A percentile compares a stretch with the other conserved stretches of the same genome.
Evolutionary conservation across 1,139 yeast species (phyloP).

Genomic region (Candida dubliniensis): DNA sequence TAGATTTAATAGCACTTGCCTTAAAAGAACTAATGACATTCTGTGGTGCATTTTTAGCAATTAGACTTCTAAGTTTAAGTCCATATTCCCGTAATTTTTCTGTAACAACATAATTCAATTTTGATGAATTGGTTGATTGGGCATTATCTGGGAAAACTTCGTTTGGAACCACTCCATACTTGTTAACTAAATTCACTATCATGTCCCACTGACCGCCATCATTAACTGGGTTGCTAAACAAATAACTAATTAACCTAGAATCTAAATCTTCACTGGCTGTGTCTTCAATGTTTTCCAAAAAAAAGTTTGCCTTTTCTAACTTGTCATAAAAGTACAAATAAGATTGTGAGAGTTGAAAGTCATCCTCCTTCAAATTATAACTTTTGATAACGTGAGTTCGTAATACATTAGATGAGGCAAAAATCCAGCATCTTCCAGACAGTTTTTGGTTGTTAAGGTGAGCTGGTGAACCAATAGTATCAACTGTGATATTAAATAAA

Average conservation of each 20-base stretch:
- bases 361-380: constrained; percentile 58
- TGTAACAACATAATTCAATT: constrained; percentile 60
- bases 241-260: constrained; percentile 63
- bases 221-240: constrained; percentile 61
- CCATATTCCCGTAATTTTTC: constrained; percentile 77
- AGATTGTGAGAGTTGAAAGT: constrained; percentile 68
- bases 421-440: constrained; percentile 86
- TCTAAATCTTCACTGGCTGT: constrained; percentile 65
- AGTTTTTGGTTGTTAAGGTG: constrained; percentile 65
- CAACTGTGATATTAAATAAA: constrained; percentile 60
- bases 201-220: constrained; percentile 91
- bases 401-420: constrained; percentile 75
- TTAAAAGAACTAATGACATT: constrained; percentile 33
- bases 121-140: constrained; percentile 58
- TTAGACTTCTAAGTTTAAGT: constrained; percentile 56
- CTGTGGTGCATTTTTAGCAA: constrained; percentile 25
- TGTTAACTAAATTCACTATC: constrained; percentile 70
- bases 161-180: constrained; percentile 78
- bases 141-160: constrained; percentile 69
- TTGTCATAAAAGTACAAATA: constrained; percentile 37
- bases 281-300: constrained; percentile 70
- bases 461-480: constrained; percentile 64
- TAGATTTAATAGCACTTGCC: constrained; percentile 53
- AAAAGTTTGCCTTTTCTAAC: constrained; percentile 58
- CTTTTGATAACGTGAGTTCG: constrained; percentile 62